Evolutionary conservation across 1,284 basidiomycete genomes (phyloP).

Genomic region (Rhodotorula glutinis): DNA sequence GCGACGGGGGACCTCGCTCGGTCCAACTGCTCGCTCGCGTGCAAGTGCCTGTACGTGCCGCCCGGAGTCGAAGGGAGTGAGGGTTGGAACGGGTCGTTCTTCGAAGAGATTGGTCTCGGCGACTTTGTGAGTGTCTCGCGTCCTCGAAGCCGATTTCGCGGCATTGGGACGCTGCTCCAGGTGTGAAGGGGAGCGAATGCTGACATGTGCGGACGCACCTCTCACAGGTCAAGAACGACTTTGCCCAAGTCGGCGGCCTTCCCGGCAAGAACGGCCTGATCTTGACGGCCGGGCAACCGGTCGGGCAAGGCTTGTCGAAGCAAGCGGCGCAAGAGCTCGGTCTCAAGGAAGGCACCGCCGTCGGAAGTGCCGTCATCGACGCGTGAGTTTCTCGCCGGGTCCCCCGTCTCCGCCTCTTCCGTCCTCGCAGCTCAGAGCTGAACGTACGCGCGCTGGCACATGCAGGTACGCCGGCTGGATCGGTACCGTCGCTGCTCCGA

Average conservation of each 20-base stretch:
- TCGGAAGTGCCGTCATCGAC: slow-evolving; percentile 92
- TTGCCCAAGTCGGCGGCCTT: slow-evolving; percentile 72
- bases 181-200: too few relatives aligned
- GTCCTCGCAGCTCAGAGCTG: too few relatives aligned
- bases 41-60: slow-evolving; percentile 96
- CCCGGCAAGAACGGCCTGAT: slow-evolving; percentile 60
- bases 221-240: slow-evolving; percentile 57
- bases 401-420: too few relatives aligned
- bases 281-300: slow-evolving; percentile 85
- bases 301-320: slow-evolving; percentile 77
- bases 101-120: slow-evolving; percentile 72
- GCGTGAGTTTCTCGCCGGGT: slow-evolving; percentile 67
- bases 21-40: slow-evolving; percentile 88
- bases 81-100: slow-evolving; percentile 88
- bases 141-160: neutral
- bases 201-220: too few relatives aligned
- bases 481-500: slow-evolving; percentile 84
- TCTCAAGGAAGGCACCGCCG: slow-evolving; percentile 79
- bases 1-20: slow-evolving; percentile 76
- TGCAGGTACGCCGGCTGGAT: slow-evolving; percentile 88
- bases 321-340: slow-evolving; percentile 81
- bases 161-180: too few relatives aligned
- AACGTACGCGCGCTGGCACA: too few relatives aligned
- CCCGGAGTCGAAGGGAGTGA: slow-evolving; percentile 53
- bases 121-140: slow-evolving; percentile 55